These are phyloP conservation scores for Irpex rosettiformis DNA, from an alignment of 1,284 basidiomycete genomes.

Conservation along the genomic window DNA sequence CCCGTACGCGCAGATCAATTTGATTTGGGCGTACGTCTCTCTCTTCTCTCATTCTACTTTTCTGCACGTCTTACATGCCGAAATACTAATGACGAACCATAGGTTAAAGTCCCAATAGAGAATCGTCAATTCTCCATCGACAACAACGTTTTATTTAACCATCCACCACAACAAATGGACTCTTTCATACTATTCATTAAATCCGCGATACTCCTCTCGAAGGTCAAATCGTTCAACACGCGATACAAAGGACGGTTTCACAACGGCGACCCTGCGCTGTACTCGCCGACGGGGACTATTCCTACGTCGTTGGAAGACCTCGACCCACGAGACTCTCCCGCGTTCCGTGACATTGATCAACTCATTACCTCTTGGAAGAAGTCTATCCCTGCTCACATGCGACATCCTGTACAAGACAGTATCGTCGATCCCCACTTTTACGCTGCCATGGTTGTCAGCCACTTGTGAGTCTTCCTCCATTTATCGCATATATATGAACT, in stretches of 20 bases:
- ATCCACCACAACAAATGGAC: slow-evolving; percentile 61
- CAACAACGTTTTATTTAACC: slow-evolving; percentile 52
- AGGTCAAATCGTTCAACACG: slow-evolving; percentile 65
- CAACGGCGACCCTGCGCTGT: slow-evolving; percentile 47
- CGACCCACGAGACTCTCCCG: slow-evolving; percentile 10
- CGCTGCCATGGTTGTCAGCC: slow-evolving; percentile 54
- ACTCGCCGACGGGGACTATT: slow-evolving; percentile 19
- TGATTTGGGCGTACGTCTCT: slow-evolving; percentile 49
- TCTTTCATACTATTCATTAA: slow-evolving; percentile 72
- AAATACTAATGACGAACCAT: slow-evolving; percentile 6
- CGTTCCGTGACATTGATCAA: slow-evolving; percentile 9
- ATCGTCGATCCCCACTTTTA: slow-evolving; percentile 66
- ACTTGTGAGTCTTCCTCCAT: slow-evolving; percentile 45
- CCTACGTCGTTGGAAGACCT: background rate
- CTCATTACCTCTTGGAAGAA: slow-evolving; percentile 1
- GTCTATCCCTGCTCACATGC: slow-evolving; percentile 50
- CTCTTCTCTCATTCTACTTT: background rate
- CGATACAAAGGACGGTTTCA: slow-evolving; percentile 62
- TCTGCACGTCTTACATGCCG: too few relatives aligned
- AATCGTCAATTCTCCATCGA: slow-evolving; percentile 69
- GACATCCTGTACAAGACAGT: slow-evolving; percentile 40
- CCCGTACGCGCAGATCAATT: slow-evolving; percentile 61
- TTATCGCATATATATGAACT: background rate
- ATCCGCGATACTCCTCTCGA: slow-evolving; percentile 61
- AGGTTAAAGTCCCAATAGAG: slow-evolving; percentile 49